Base-by-base conservation (phyloP, 495 filamentous ascomycete genomes). In the Penicillium goetzii region DNA sequence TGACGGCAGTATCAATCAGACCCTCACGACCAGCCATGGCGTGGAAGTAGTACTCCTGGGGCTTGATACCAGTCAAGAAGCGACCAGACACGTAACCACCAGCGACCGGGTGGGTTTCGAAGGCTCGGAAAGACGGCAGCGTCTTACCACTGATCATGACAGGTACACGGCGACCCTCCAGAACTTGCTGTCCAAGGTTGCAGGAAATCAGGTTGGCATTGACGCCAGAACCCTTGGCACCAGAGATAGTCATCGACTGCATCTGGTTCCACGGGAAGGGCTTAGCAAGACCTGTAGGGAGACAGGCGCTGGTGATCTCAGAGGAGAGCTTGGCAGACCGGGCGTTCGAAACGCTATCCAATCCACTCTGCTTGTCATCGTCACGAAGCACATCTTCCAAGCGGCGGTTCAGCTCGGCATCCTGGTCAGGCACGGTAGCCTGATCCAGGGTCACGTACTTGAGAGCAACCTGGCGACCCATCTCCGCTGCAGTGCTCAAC, bases 21-120 rank as follows among this genome's bases (percentile, higher is more conserved):
- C 96, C 96, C 81, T 99, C 96, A 77, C 96, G 87, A 72, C 96
- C 96, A 68, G 94, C 94, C 96, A 99, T 99, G 72, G 94, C 91
- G 86, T 99, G 96, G 85, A 99, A 99, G 78, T 92, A 99, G 76
- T 96, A 98, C 74, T 98, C 96, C 73, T 99, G 96, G 28, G 96
- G 96, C 60, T 94, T 88, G 60, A 99, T 91, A 58, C 96, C 96
- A 17, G 96, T 98, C 85, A 99, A 91, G 85, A 98, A 99, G 73
- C 96, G 93, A 74, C 96, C 89, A 34, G 89, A 89, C 57, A 99
- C 89, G 74, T 97, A 99, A 32, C 96, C 96, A 65, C 95, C 96
- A 34, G 96, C 95, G 69, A 95, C 83, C 5, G 96, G 85, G 64
- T 90, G 87, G 3, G 92, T 92, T 58, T 98, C 96, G 67, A 88